Evolutionary conservation across 768 basidiomycete genomes (phyloP).

Genomic region (Kwoniella shandongensis): DNA sequence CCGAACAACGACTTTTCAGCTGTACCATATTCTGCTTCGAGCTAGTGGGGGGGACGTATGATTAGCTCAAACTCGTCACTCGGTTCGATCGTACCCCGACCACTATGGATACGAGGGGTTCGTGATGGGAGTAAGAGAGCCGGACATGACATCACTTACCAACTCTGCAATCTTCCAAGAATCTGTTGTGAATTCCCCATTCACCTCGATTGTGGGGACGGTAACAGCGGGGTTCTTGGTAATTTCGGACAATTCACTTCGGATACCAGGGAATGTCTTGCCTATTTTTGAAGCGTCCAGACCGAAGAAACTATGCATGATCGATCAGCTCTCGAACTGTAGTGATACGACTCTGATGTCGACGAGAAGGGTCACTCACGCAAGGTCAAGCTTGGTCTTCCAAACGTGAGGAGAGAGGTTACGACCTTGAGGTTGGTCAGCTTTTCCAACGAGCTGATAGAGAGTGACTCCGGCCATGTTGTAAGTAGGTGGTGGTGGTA

Average conservation of each 20-base stretch:
- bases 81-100: not conserved
- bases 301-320: constrained; percentile 10
- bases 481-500: too few relatives aligned
- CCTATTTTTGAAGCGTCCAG: constrained; percentile 1
- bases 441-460: constrained; percentile 16
- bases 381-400: constrained; percentile 24
- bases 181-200: constrained; percentile 15
- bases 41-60: not conserved
- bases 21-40: constrained; percentile 19
- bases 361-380: constrained; percentile 6
- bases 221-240: constrained; percentile 23
- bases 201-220: constrained; percentile 22
- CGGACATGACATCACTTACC: constrained; percentile 10
- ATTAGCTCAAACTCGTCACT: not conserved
- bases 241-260: constrained; percentile 18
- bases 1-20: constrained; percentile 23
- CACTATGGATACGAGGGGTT: too few relatives aligned
- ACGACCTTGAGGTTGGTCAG: constrained; percentile 14
- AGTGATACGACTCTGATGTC: too few relatives aligned
- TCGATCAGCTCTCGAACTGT: too few relatives aligned
- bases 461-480: constrained; percentile 13
- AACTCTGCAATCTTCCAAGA: constrained; percentile 24
- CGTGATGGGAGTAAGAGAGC: not conserved
- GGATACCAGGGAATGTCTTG: constrained; percentile 21
- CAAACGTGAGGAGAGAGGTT: constrained; percentile 19